Conservation (phyloP, 345 rosid species). For the Arabidopsis thaliana region TAIR10.1 NC_003071.7:9903501-9904000, state of each 20-base stretch:
- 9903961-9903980: too few species aligned
- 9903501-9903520: constrained; percentile 31
- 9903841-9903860: not conserved
- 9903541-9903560: constrained; percentile 48
- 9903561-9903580: constrained; percentile 45
- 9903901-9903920: too few species aligned
- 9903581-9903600: constrained; percentile 15
- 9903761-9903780: not conserved
- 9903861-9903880: too few species aligned
- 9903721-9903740: not conserved
- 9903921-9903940: too few species aligned
- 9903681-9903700: constrained; percentile 8
- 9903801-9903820: constrained; percentile 12
- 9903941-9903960: too few species aligned
- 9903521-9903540: constrained; percentile 48
- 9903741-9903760: not conserved
- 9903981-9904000: too few species aligned
- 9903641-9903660: not conserved
- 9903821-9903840: not conserved
- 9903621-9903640: not conserved
- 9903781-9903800: not conserved
- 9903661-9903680: not conserved
- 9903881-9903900: too few species aligned
- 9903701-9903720: constrained; percentile 2
- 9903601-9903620: not conserved